Evolutionary conservation across 345 rosid genomes (phyloP), one percentile per base, ranked within the genome.

Genomic region (Citrus medica): DNA sequence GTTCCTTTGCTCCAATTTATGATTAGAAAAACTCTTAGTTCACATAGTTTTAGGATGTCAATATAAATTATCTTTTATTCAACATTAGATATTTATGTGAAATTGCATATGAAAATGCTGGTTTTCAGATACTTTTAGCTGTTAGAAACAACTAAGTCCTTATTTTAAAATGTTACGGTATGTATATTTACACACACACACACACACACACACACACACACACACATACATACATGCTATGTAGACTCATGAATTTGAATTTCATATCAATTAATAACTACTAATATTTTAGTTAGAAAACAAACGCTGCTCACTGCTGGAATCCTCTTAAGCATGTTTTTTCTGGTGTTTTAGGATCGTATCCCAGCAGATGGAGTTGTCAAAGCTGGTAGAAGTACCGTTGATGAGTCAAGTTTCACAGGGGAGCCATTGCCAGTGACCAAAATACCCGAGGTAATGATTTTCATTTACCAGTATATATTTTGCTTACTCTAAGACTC

Each of bases 401-500:
- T 95, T 80, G 97, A 95, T 76, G 99, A 93, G 82, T 93, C 99
- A 78, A 92, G 97, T 87, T 95, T 95, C 83, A 93, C 98, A 13
- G 99, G 99, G 78, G 99, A 95, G 89, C 97, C 98, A 69, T 83
- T 95, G 90, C 98, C 98, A 62, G 97, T 88, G 80, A 95, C 96
- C 78, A 95, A 95, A 87, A 78, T 90, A 58, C 84, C 90, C 5
- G 97, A 96, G 98, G 99, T 95, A 92, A 79, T 76, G 75, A 77
- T 87, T 80, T 83, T 60, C 48, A 70, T 48, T 35, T 66, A 24
- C 69, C 62, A 58, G 4, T 30, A 37, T 64, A 67, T 37, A 33
- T 79, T 84, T 65, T 64, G 2, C 30, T 6, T 66, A 63, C 48
- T 53, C 79, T n/a, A 27, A 28, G 64, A 63, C 38, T 59, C 14